A percentile compares a stretch with the other conserved stretches of the same genome.
phyloP scores from a whole-genome alignment of 177 flowering plant genomes.

The Vitis hybrid region DNA sequence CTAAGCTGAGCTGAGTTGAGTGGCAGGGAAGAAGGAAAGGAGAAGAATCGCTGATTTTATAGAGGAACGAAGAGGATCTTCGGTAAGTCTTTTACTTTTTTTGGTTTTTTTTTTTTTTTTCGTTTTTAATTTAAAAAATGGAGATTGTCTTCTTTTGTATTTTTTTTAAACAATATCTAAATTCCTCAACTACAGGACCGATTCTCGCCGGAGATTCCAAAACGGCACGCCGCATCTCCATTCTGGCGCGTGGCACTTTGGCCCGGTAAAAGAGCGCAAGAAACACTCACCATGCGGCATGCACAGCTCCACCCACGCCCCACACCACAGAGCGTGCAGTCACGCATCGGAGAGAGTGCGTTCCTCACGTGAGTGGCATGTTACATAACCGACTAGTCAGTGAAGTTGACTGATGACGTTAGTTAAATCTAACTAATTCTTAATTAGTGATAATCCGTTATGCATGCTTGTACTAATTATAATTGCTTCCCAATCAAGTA shows the following conservation, averaged over 20 bases:
- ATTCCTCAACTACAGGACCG: background rate
- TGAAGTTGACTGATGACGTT: too few relatives aligned
- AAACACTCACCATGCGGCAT: too few relatives aligned
- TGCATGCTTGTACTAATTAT: too few relatives aligned
- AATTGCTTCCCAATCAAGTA: too few relatives aligned
- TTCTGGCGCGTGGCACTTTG: background rate
- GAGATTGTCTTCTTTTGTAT: too few relatives aligned
- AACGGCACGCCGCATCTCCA: conserved; percentile 23
- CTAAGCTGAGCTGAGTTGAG: background rate
- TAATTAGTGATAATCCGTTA: too few relatives aligned
- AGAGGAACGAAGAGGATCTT: background rate
- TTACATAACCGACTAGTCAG: too few relatives aligned
- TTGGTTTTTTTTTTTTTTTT: background rate
- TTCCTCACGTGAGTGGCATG: background rate
- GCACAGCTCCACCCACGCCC: background rate
- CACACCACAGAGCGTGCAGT: background rate
- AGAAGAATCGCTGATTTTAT: conserved; percentile 19
- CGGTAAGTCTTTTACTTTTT: background rate
- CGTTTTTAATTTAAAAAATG: too few relatives aligned
- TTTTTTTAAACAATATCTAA: too few relatives aligned
- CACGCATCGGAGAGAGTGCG: background rate
- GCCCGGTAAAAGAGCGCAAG: background rate
- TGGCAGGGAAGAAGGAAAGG: conserved; percentile 18
- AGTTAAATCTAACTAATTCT: too few relatives aligned
- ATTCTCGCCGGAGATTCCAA: conserved; percentile 13